These are phyloP conservation scores for Poronia punctata DNA, from an alignment of 495 filamentous ascomycete species.

Conservation along the genomic window DNA sequence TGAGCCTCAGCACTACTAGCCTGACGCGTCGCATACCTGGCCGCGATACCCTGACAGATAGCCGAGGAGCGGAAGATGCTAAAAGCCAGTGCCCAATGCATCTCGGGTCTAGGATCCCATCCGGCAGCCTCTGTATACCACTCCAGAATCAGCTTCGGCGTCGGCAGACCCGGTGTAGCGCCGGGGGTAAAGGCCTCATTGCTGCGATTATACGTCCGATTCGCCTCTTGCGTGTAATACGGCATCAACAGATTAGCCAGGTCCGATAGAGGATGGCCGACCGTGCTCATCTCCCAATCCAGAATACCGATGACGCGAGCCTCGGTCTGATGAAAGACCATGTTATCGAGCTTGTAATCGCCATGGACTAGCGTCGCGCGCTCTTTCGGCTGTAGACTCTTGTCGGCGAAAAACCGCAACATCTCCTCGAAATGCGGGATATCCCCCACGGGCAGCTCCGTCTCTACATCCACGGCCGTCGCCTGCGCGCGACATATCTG, in stretches of 20 bases:
- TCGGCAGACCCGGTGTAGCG: constrained; percentile 66
- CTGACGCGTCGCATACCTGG: constrained; percentile 74
- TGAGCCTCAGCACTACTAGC: constrained; percentile 79
- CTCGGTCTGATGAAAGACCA: constrained; percentile 87
- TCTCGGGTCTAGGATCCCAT: constrained; percentile 56
- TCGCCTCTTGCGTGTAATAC: constrained; percentile 33
- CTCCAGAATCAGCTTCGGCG: constrained; percentile 56
- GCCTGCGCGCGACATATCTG: constrained; percentile 75
- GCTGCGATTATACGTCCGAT: constrained; percentile 23
- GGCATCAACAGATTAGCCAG: constrained; percentile 73
- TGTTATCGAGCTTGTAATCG: constrained; percentile 97
- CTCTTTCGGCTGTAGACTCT: constrained; percentile 66
- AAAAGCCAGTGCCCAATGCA: constrained; percentile 60
- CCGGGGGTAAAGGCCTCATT: constrained; percentile 49
- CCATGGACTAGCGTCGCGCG: constrained; percentile 78
- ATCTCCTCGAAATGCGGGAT: constrained; percentile 79
- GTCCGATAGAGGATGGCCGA: constrained; percentile 89
- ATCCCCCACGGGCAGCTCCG: constrained; percentile 64
- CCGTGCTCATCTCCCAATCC: constrained; percentile 97
- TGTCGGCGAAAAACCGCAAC: constrained; percentile 66
- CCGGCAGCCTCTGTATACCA: constrained; percentile 74
- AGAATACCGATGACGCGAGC: constrained; percentile 85
- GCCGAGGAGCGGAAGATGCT: constrained; percentile 57
- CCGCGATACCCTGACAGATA: constrained; percentile 92
- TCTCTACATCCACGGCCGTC: constrained; percentile 65